These are phyloP conservation scores for Colletotrichum graminicola DNA, from an alignment of 2,329 filamentous ascomycete species.

Conservation along the genomic window DNA sequence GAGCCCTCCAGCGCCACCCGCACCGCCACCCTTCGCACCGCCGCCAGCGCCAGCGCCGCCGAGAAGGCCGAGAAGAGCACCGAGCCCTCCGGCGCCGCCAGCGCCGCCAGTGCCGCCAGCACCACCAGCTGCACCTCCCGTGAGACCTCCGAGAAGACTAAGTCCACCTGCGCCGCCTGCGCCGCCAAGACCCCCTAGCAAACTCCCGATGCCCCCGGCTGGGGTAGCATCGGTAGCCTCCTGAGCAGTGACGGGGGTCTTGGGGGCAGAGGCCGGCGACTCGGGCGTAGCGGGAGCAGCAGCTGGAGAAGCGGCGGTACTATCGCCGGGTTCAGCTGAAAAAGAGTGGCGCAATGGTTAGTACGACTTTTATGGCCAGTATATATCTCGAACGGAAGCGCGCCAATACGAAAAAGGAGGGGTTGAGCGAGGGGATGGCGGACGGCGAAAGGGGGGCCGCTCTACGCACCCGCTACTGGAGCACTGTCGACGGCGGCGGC, in stretches of 20 bases:
- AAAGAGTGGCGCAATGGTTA: conserved; percentile 16
- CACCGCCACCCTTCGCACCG: neutral
- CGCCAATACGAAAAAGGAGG: conserved; percentile 5
- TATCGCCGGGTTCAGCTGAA: conserved; percentile 25
- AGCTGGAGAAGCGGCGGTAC: conserved; percentile 16
- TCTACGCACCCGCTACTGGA: conserved; percentile 30
- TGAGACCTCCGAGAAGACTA: conserved; percentile 16
- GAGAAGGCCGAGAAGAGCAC: neutral
- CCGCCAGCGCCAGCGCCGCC: conserved; percentile 10
- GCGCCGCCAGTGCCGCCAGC: conserved; percentile 14
- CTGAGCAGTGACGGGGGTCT: neutral
- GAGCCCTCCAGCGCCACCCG: conserved; percentile 3
- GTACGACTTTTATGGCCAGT: conserved; percentile 1
- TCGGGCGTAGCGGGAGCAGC: conserved; percentile 16
- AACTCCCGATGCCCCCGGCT: neutral
- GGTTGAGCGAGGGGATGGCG: conserved; percentile 6
- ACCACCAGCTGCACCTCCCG: conserved; percentile 21
- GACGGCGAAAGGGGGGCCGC: conserved; percentile 27
- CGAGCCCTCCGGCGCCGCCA: conserved; percentile 2
- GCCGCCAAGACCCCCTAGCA: conserved; percentile 25
- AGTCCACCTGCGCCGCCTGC: conserved; percentile 14
- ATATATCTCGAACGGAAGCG: neutral
- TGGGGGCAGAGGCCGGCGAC: neutral
- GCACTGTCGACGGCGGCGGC: conserved; percentile 1
- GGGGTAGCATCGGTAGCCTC: neutral